These are phyloP conservation scores for Penicillium bovifimosum DNA, from an alignment of 495 filamentous ascomycete genomes.

Conservation along the genomic window DNA sequence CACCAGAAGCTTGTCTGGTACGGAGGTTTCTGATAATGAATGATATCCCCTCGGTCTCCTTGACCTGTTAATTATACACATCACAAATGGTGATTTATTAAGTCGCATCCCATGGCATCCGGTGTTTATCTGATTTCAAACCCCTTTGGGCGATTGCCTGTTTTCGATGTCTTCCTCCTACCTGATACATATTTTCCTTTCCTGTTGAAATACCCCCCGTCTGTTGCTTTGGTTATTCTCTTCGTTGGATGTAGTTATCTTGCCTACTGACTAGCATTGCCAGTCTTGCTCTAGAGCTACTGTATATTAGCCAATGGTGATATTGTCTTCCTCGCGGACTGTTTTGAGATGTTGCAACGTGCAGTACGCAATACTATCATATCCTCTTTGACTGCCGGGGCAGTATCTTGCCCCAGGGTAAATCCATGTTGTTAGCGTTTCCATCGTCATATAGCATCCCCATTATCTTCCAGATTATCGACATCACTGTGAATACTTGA, in stretches of 20 bases:
- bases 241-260: conserved; percentile 18
- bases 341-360: not conserved
- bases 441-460: not conserved
- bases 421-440: not conserved
- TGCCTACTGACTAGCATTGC: conserved; percentile 10
- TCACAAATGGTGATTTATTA: conserved; percentile 15
- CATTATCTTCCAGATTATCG: not conserved
- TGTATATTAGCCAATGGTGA: conserved; percentile 33
- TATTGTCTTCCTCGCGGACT: not conserved
- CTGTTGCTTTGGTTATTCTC: conserved; percentile 12
- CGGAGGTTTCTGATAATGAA: conserved; percentile 34
- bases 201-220: conserved; percentile 20
- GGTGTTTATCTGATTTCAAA: conserved; percentile 20
- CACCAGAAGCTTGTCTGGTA: conserved; percentile 27
- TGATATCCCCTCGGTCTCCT: conserved; percentile 12
- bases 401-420: not conserved
- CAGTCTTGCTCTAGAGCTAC: conserved; percentile 29
- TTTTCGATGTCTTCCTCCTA: not conserved
- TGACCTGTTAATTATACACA: conserved; percentile 3
- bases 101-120: conserved; percentile 27
- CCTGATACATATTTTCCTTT: not conserved
- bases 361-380: not conserved
- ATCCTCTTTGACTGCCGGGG: not conserved
- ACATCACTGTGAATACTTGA: not conserved
- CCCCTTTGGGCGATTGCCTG: conserved; percentile 1